Evolutionary conservation across 2,329 filamentous ascomycete genomes (phyloP), one percentile per base, ranked within the genome.

Genomic region (Alternaria consortialis): DNA sequence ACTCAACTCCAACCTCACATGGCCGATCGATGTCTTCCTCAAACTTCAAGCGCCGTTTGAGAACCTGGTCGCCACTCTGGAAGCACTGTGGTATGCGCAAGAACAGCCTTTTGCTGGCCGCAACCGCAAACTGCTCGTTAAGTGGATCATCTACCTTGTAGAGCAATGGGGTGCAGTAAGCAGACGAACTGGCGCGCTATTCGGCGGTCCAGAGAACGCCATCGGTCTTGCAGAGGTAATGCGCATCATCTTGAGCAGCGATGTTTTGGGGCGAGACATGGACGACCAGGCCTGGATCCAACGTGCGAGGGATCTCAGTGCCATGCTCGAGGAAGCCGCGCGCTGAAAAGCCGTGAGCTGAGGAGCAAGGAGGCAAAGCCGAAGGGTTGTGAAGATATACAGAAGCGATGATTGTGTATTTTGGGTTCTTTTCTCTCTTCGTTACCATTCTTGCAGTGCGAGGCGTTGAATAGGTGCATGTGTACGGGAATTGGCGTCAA

Each of bases 1-100:
- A 11, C 59, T 64, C 34, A 72, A 70, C 46, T 42, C 67, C 0
- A 73, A 72, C 42, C 69, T 83, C 6, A 84, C 81, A 34, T 90
- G 88, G 88, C 85, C 89, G 2, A 81, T 90, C 17, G 88, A 91
- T 71, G 81, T 90, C 2, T 88, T 92, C 73, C 77, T 91, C 29
- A 84, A 87, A 53, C 83, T 91, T 2, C 84, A 86, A 2, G 85
- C 90, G 17, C 81, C 87, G 0, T 84, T 85, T 61, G 89, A 91
- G 70, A 81, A 83, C 7, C 77, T 91, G 9, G 84, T 91, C 68
- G 81, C 84, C 1, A 85, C 88, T 2, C 80, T 92, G 9, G 89
- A 91, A 73, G 80, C 81, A 29, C 86, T 91, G 77, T 91, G 88
- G 80, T 91, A 90, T 76, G 85, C 85, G 37, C 87, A 90, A 64